phyloP scores from a whole-genome alignment of 768 basidiomycete genomes.

The Suillus lakei region DNA sequence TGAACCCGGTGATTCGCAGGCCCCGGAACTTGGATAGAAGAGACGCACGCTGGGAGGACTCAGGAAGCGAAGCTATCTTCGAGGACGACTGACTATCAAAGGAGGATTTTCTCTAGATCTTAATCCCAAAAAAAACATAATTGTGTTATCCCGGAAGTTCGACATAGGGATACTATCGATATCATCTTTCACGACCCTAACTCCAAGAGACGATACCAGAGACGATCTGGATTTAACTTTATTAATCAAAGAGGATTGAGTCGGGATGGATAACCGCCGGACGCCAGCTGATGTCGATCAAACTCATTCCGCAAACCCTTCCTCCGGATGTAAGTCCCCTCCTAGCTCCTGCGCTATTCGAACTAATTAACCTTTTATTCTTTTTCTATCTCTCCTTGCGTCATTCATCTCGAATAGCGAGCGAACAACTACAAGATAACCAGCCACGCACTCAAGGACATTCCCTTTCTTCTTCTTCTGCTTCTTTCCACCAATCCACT shows the following conservation, averaged over 20 bases:
- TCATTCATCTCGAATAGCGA: constrained; percentile 3
- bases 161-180: not conserved
- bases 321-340: constrained; percentile 33
- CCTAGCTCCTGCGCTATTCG: not conserved
- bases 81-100: not conserved
- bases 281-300: constrained; percentile 18
- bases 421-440: constrained; percentile 8
- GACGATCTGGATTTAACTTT: not conserved
- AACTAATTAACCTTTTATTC: constrained; percentile 4
- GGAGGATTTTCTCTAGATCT: constrained; percentile 4
- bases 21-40: not conserved
- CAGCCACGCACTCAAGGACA: not conserved
- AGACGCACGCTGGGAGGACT: not conserved
- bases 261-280: constrained; percentile 29
- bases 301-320: constrained; percentile 15
- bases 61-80: not conserved
- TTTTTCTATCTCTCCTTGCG: not conserved
- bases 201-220: not conserved
- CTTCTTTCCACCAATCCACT: constrained; percentile 9
- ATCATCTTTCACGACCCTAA: not conserved
- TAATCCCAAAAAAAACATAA: not conserved
- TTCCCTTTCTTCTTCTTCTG: not conserved
- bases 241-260: not conserved
- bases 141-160: not conserved
- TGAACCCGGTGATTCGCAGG: not conserved